These are phyloP conservation scores for Glycine soja DNA, from an alignment of 306 rosid genomes.

Conservation along the genomic window DNA sequence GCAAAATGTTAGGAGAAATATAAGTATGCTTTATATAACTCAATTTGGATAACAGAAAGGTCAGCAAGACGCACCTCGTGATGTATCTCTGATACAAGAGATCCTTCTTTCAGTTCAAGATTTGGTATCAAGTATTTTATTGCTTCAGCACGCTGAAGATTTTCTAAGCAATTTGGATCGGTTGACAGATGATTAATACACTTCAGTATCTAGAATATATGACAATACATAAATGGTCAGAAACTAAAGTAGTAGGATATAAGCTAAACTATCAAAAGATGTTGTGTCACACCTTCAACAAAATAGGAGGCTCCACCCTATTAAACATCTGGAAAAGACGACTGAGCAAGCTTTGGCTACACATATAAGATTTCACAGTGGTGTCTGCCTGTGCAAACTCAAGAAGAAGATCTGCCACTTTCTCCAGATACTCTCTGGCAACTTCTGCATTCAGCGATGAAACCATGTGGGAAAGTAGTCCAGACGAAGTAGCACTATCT, in stretches of 20 bases:
- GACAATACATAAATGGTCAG: constrained; percentile 45
- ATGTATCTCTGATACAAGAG: constrained; percentile 91
- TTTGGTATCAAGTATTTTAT: constrained; percentile 96
- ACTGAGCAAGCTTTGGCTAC: constrained; percentile 97
- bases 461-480: constrained; percentile 95
- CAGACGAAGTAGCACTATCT: constrained; percentile 97
- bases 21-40: not conserved
- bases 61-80: constrained; percentile 71
- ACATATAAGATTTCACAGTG: constrained; percentile 88
- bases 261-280: constrained; percentile 25
- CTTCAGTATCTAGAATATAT: constrained; percentile 75
- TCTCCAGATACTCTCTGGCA: constrained; percentile 92
- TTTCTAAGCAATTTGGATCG: constrained; percentile 99
- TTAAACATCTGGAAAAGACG: constrained; percentile 99
- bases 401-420: constrained; percentile 98
- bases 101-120: constrained; percentile 97
- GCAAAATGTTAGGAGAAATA: constrained; percentile 17
- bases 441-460: constrained; percentile 93
- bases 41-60: constrained; percentile 28
- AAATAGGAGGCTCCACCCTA: constrained; percentile 96
- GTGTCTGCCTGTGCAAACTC: constrained; percentile 99
- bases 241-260: constrained; percentile 21
- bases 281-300: constrained; percentile 72
- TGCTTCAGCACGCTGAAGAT: constrained; percentile 99
- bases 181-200: constrained; percentile 94